A percentile compares a stretch with the other conserved stretches of the same genome.
Conservation (phyloP, 2,329 filamentous ascomycete genomes). For the Aspergillus tamarii region DNA sequence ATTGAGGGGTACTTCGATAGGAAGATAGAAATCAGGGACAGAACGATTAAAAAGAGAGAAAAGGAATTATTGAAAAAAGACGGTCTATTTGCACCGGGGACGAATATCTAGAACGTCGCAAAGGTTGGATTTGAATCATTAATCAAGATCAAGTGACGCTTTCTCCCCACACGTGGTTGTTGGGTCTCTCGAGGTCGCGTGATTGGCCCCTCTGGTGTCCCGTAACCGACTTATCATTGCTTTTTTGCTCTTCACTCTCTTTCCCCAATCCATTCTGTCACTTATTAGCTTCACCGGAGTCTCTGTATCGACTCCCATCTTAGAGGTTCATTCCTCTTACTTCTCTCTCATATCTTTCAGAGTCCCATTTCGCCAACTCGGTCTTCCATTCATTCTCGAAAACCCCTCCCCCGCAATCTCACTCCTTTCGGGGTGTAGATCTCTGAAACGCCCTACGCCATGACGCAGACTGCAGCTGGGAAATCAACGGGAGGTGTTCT, state of each 20-base stretch:
- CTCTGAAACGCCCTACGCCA: conserved; percentile 14
- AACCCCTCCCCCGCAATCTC: not conserved
- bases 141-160: conserved; percentile 5
- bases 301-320: not conserved
- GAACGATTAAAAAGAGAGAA: not conserved
- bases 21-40: not conserved
- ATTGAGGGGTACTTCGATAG: not conserved
- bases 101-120: not conserved
- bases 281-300: no score
- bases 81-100: not conserved
- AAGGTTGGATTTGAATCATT: not conserved
- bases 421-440: not conserved
- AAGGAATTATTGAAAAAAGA: not conserved
- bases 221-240: conserved; percentile 9
- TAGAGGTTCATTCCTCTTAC: not conserved
- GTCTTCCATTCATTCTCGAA: not conserved
- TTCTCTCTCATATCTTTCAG: not conserved
- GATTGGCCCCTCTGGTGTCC: conserved; percentile 18
- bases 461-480: conserved; percentile 32
- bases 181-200: conserved; percentile 11
- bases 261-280: not conserved
- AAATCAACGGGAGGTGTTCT: conserved; percentile 57
- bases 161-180: conserved; percentile 12
- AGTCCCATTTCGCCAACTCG: not conserved
- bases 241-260: not conserved